Base-by-base conservation (phyloP, 306 rosid genomes). In the Luffa aegyptiaca region DNA sequence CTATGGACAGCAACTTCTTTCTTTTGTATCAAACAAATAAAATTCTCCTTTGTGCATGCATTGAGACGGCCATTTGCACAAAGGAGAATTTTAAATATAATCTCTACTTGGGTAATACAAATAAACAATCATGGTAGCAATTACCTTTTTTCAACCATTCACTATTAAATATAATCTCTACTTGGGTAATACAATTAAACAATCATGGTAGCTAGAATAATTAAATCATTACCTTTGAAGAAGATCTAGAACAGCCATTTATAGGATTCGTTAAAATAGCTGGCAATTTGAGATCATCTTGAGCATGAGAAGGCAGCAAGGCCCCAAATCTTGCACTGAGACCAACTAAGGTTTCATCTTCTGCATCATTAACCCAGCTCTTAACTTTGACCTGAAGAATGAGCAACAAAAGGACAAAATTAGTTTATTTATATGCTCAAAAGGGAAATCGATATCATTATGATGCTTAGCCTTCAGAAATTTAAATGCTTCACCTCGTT, bases 271-370 rank as follows among this genome's bases (percentile, higher is more conserved):
- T 52, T 42, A 84, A 37, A 71, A 92, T 77, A 70, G 84, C 92
- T 56, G 91, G 89, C 71, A 52, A 11, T 84, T 70, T 89, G 55
- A 45, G 61, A 70, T 58, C 64, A 52, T 85, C 61, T 31, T 86
- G 81, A 26, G 80, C 82, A 11, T 78, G 11, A 33, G 86, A 62
- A 37, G 99, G 97, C 82, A 93, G 45, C 56, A 56, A 17, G 58
- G 94, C 84, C 81, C 99, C 97, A 76, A 96, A 96, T 58, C 42
- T 81, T 66, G 98, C 99, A 81, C 80, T 86, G 82, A 90, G 70
- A 45, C 89, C 98, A 53, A 79, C 81, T 12, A 83, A 56, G 83
- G 49, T 79, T 61, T 71, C 46, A 14, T 58, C 91, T 83, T 87
- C 84, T 17, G 65, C 81, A 48, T 90, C 93, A 84, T 88, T 86